phyloP scores from a whole-genome alignment of 352 stramenopile species.

The Phytophthora foliorum region DNA sequence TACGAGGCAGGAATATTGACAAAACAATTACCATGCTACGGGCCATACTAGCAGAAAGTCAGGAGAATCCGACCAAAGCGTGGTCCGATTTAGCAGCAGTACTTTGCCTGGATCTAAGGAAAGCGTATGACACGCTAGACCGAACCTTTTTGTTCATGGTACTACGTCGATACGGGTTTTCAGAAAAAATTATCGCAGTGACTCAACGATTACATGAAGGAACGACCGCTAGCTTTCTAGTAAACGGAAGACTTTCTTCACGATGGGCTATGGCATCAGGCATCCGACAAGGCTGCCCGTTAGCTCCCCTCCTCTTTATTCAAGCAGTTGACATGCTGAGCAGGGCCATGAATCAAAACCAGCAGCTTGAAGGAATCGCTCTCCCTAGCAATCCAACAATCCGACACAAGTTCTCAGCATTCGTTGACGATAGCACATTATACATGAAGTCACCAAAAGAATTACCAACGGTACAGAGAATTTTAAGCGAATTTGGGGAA shows the following conservation, averaged over 20 bases:
- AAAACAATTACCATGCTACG: neutral
- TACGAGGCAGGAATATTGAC: neutral
- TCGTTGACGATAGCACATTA: slow-evolving; percentile 8
- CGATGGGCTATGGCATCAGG: neutral
- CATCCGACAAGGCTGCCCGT: neutral
- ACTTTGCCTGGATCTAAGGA: slow-evolving; percentile 5
- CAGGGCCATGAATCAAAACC: neutral
- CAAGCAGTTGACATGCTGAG: neutral
- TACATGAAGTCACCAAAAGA: neutral
- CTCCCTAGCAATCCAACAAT: neutral
- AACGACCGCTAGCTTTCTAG: neutral
- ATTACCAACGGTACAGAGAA: neutral
- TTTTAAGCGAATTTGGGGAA: neutral
- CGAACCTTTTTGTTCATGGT: neutral
- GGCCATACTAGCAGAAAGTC: neutral
- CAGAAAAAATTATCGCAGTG: neutral
- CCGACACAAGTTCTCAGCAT: slow-evolving; percentile 2
- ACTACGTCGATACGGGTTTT: neutral
- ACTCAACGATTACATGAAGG: neutral
- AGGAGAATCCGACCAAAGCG: too few species aligned
- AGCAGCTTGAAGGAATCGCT: neutral
- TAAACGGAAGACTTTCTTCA: neutral
- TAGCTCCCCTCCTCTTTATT: neutral
- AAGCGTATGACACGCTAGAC: slow-evolving; percentile 6
- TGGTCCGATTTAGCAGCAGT: neutral